Evolutionary conservation across 192 early-diverging fungal species (phyloP), one percentile per base, ranked within the genome.

Genomic region (Funneliformis mosseae): DNA sequence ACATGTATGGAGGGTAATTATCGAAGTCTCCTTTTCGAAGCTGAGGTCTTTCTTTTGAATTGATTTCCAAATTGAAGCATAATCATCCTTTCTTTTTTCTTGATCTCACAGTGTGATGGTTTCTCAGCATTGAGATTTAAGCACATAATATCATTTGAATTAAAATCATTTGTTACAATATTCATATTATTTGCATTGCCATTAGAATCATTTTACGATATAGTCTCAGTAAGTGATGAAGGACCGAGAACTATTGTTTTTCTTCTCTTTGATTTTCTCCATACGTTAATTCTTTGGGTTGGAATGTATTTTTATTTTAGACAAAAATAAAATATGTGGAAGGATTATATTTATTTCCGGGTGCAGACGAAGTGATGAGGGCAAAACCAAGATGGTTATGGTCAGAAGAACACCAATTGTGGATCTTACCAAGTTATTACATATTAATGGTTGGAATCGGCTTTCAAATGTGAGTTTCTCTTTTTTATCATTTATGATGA

Each of bases 391-490:
- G 8, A 39, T 23, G 3, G 16, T 27, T 59, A 25, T 77, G 59
- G 75, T 38, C 75, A 42, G 11, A 21, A 16, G 60, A 62, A 3
- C 9, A 77, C 42, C 9, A 63, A 42, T 25, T 14, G 7, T 77
- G 55, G 60, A 2, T 33, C 11, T 14, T 38, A 41, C 50, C 75
- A 62, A 60, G 16, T 60, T 39, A 14, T 63, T 77, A 77, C 23
- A 10, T 39, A 11, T 43, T 61, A 14, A 77, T 77, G 75, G 61
- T 43, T 63, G 42, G 41, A 12, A 10, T 77, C 42, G 14, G 75
- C 42, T 63, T 77, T 14, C 75, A 77, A 77, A 63, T 38, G 75
- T 77, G 62, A 42, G 75, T 77, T 21, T 77, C 21, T 60, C 23
- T 23, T 41, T 16, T 18, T 8, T 39, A 27, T 6, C 27, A 27